Evolutionary conservation across 2,329 filamentous ascomycete genomes (phyloP).

Genomic region (Epichloe elymi): DNA sequence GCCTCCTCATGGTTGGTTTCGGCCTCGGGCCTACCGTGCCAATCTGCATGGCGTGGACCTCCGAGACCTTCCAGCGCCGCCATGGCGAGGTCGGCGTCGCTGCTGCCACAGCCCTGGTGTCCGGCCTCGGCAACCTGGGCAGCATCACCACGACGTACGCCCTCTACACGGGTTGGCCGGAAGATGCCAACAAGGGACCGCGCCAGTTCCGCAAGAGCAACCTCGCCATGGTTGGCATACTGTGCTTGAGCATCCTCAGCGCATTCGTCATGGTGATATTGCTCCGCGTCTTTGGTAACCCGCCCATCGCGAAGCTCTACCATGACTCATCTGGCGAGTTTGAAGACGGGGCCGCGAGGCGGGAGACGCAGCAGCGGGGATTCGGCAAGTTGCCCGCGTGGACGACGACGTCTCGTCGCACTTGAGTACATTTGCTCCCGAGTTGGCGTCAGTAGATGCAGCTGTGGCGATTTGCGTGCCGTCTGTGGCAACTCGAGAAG

Average conservation of each 20-base stretch:
- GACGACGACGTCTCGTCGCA: slow-evolving; percentile 17
- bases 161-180: slow-evolving; percentile 75
- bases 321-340: slow-evolving; percentile 31
- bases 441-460: no score
- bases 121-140: slow-evolving; percentile 74
- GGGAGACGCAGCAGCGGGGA: slow-evolving; percentile 45
- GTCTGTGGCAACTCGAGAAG: no score
- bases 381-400: slow-evolving; percentile 31
- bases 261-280: slow-evolving; percentile 56
- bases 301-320: slow-evolving; percentile 33
- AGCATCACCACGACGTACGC: slow-evolving; percentile 83
- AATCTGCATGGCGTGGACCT: slow-evolving; percentile 89
- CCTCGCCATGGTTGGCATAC: slow-evolving; percentile 75
- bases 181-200: slow-evolving; percentile 54
- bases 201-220: slow-evolving; percentile 73
- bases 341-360: slow-evolving; percentile 46
- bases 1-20: slow-evolving; percentile 81
- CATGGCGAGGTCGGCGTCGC: slow-evolving; percentile 88
- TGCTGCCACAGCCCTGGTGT: slow-evolving; percentile 72
- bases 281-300: slow-evolving; percentile 44
- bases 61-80: slow-evolving; percentile 76
- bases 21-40: slow-evolving; percentile 83
- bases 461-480: no score
- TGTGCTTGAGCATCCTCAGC: slow-evolving; percentile 63
- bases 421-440: no score